phyloP scores from a whole-genome alignment of 2,329 filamentous ascomycete genomes.

The Curvularia sp. region DNA sequence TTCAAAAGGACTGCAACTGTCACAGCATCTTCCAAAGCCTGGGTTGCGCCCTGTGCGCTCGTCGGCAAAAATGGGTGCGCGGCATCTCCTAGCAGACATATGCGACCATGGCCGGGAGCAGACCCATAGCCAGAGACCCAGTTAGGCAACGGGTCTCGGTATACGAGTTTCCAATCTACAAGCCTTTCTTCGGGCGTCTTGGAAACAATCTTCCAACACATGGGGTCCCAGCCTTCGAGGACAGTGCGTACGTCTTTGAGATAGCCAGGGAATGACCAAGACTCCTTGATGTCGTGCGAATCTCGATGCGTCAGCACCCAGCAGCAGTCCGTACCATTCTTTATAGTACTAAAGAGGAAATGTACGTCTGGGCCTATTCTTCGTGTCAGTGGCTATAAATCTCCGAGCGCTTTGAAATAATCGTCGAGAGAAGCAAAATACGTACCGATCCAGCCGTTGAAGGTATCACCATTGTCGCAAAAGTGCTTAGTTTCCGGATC shows the following conservation, averaged over 20 bases:
- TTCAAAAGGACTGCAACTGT: conserved; percentile 38
- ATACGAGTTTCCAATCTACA: conserved; percentile 64
- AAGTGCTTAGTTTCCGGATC: conserved; percentile 49
- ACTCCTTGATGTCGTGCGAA: conserved; percentile 47
- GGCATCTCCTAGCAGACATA: conserved; percentile 61
- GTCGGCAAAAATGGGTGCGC: conserved; percentile 64
- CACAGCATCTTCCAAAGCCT: conserved; percentile 60
- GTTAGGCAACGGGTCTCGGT: conserved; percentile 59
- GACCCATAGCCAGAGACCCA: conserved; percentile 60
- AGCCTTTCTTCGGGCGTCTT: conserved; percentile 48
- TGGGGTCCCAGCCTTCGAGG: conserved; percentile 44
- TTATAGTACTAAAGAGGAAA: conserved; percentile 49
- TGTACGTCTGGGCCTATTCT: conserved; percentile 46
- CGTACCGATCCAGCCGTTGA: conserved; percentile 49
- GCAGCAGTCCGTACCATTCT: conserved; percentile 47
- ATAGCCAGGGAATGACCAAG: conserved; percentile 47
- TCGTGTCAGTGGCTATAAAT: not conserved
- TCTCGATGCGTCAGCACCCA: conserved; percentile 49
- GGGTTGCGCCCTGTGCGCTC: conserved; percentile 61
- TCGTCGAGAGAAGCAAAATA: not conserved
- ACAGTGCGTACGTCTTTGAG: conserved; percentile 44
- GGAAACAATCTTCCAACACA: conserved; percentile 45
- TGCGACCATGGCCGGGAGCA: conserved; percentile 48
- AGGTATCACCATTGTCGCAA: conserved; percentile 49
- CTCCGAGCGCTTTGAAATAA: not conserved